Evolutionary conservation across 768 basidiomycete genomes (phyloP).

Genomic region (Daedalea quercina): DNA sequence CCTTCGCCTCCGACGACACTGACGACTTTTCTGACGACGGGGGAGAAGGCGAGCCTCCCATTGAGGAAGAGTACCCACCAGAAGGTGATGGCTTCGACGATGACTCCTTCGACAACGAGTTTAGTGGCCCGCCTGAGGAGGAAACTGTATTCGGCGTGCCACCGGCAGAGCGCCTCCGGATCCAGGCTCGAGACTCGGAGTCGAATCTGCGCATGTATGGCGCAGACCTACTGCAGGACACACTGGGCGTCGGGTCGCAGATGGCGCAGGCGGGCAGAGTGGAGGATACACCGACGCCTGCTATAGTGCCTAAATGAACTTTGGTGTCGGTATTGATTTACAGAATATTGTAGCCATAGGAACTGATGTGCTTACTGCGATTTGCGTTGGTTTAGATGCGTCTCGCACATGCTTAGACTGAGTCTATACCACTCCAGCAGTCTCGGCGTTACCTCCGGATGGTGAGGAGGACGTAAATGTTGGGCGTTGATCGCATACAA

Average conservation of each 20-base stretch:
- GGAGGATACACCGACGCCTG: constrained; percentile 64
- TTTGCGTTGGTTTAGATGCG: too few relatives aligned
- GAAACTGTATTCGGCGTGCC: constrained; percentile 72
- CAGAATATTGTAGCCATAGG: too few relatives aligned
- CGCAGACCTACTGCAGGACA: constrained; percentile 55
- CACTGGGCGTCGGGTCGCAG: constrained; percentile 51
- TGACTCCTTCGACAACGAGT: constrained; percentile 41
- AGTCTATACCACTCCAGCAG: too few relatives aligned
- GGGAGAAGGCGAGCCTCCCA: constrained; percentile 51
- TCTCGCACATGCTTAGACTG: too few relatives aligned
- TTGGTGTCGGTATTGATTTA: not conserved
- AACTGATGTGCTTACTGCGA: too few relatives aligned
- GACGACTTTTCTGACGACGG: constrained; percentile 42
- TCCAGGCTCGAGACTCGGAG: constrained; percentile 3
- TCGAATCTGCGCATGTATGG: constrained; percentile 51
- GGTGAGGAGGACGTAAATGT: too few relatives aligned
- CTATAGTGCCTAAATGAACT: not conserved
- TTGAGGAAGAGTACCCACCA: constrained; percentile 38
- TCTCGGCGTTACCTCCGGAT: too few relatives aligned
- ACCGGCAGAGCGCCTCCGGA: constrained; percentile 29
- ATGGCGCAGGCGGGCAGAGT: constrained; percentile 41
- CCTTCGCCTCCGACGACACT: constrained; percentile 43
- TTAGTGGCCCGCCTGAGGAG: constrained; percentile 34
- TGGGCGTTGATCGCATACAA: too few relatives aligned
- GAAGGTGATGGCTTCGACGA: constrained; percentile 42